Base-by-base conservation (phyloP, 441 rosid genomes). In the Adansonia madagascariensis region DNA sequence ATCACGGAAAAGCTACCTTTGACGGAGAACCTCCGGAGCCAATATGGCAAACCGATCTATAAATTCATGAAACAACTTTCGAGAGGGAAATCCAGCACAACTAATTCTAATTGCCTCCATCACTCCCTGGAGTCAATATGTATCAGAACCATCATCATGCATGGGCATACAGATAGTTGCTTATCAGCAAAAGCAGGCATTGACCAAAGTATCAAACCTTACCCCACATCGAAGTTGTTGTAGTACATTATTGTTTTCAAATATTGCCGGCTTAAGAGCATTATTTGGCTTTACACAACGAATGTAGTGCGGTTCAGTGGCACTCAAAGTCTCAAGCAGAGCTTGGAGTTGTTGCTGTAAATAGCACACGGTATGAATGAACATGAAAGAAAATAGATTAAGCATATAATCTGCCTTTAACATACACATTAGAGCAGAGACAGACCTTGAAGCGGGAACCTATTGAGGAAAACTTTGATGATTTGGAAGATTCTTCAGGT, bases 81-180 rank as follows among this genome's bases (percentile, higher is more conserved):
- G 87, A 67, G 98, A 91, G 57, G 99, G 98, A 86, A 87, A 97
- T 77, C 98, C 98, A 62, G 98, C 98, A 82, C 99, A 97, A 71
- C 98, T 97, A 79, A 97, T 97, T 87, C 99, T 91, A 80, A 97
- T 94, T 74, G 98, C 99, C 84, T 97, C 98, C 97, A 97, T 88
- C 79, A 97, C 99, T 41, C 98, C 99, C 99, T 97, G 81, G 63
- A 79, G 52, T 74, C 53, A 82, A 75, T 77, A 72, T 31, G 35
- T 41, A 69, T 24, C n/a, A 78, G 61, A 68, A 27, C 69, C 56
- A 65, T 62, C 14, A 68, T 57, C 11, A 66, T 27, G 44, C 55
- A 84, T 27, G 63, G 22, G 71, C 74, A 59, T 39, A 46, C 60
- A 22, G 64, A 50, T 35, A 46, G 56, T 1, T 44, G n/a, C 53